Evolutionary conservation across 2,329 filamentous ascomycete genomes (phyloP).

Genomic region (Beauveria australis): DNA sequence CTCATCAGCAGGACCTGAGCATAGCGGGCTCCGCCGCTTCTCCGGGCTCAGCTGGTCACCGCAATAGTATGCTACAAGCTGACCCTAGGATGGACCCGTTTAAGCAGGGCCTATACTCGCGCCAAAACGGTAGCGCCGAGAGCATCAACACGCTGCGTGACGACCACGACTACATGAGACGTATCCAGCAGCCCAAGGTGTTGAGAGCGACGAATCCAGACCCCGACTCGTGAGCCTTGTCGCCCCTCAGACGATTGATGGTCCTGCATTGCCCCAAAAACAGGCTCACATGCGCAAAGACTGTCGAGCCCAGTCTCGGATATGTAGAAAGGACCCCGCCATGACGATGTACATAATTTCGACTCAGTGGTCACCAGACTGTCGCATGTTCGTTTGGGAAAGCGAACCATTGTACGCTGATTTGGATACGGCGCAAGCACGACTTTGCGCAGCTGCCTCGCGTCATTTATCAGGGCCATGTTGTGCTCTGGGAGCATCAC

Average conservation of each 20-base stretch:
- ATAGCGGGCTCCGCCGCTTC: constrained; percentile 22
- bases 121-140: constrained; percentile 49
- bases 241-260: not conserved
- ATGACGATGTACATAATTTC: constrained; percentile 11
- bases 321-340: constrained; percentile 1
- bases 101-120: constrained; percentile 46
- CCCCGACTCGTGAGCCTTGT: constrained; percentile 23
- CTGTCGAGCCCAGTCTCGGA: not conserved
- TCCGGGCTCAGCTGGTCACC: constrained; percentile 34
- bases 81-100: constrained; percentile 58
- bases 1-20: constrained; percentile 36
- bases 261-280: not conserved
- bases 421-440: constrained; percentile 1
- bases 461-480: not conserved
- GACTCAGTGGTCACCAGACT: constrained; percentile 2
- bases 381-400: constrained; percentile 3
- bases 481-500: not conserved
- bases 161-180: constrained; percentile 57
- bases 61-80: constrained; percentile 46
- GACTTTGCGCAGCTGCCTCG: not conserved
- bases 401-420: not conserved
- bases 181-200: constrained; percentile 47
- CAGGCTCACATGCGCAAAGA: not conserved
- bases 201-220: constrained; percentile 58
- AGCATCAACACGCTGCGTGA: constrained; percentile 57